A percentile compares a stretch with the other conserved stretches of the same genome.
Evolutionary conservation across 495 filamentous ascomycete genomes (phyloP).

Genomic region (Aspergillus cristatus): DNA sequence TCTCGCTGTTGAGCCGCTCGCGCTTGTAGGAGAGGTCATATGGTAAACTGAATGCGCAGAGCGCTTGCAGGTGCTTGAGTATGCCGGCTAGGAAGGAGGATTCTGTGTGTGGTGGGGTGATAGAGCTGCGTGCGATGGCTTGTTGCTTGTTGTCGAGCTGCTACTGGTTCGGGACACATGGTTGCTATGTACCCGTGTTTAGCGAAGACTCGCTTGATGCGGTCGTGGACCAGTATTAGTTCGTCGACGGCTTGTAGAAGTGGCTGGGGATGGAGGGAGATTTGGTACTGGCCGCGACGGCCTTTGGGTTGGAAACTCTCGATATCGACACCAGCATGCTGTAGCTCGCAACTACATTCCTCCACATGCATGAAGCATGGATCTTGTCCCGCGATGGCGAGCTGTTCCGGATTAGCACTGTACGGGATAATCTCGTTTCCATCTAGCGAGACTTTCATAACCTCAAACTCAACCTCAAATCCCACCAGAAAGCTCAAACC

Average conservation of each 20-base stretch:
- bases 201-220: slow-evolving; percentile 48
- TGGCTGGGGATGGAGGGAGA: slow-evolving; percentile 49
- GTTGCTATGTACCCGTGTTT: slow-evolving; percentile 50
- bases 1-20: slow-evolving; percentile 46
- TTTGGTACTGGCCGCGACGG: slow-evolving; percentile 58
- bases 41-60: slow-evolving; percentile 53
- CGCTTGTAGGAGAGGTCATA: slow-evolving; percentile 50
- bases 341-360: slow-evolving; percentile 44
- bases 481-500: slow-evolving; percentile 46
- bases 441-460: slow-evolving; percentile 23
- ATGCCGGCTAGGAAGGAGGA: slow-evolving; percentile 55
- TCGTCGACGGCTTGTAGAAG: slow-evolving; percentile 57
- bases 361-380: slow-evolving; percentile 41
- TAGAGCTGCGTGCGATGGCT: slow-evolving; percentile 61
- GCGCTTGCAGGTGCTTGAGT: slow-evolving; percentile 46
- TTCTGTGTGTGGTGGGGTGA: slow-evolving; percentile 35
- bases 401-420: slow-evolving; percentile 1
- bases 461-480: slow-evolving; percentile 65
- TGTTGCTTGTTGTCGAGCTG: slow-evolving; percentile 42
- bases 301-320: slow-evolving; percentile 58
- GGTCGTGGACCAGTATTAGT: slow-evolving; percentile 52
- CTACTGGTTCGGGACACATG: slow-evolving; percentile 56
- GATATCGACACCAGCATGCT: slow-evolving; percentile 44
- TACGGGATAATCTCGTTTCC: slow-evolving; percentile 1
- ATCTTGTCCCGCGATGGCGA: slow-evolving; percentile 38